Evolutionary conservation across 2,329 filamentous ascomycete species (phyloP).

Genomic region (Phyllosticta citrichinensis): DNA sequence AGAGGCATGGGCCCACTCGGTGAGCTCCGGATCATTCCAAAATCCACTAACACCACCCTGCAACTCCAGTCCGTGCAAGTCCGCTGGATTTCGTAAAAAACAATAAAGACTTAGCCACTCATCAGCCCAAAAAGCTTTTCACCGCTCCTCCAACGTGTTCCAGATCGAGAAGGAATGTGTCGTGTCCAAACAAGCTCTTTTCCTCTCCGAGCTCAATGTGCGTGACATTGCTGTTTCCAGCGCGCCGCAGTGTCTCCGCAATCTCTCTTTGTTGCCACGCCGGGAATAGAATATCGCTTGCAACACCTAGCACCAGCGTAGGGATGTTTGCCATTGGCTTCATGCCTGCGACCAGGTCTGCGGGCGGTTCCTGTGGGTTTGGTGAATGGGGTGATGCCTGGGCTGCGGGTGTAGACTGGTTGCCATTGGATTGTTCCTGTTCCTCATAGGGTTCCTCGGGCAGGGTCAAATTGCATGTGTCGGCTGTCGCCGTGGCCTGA

Average conservation of each 20-base stretch:
- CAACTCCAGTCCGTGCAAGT: constrained; percentile 10
- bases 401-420: not conserved
- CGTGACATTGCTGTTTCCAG: constrained; percentile 70
- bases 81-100: not conserved
- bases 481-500: constrained; percentile 19
- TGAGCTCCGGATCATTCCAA: constrained; percentile 7
- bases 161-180: constrained; percentile 88
- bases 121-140: constrained; percentile 62
- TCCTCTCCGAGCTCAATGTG: constrained; percentile 92
- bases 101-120: not conserved
- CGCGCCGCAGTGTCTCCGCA: constrained; percentile 66
- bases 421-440: constrained; percentile 44
- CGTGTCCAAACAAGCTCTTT: constrained; percentile 88
- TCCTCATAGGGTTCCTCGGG: constrained; percentile 82
- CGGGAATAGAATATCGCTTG: constrained; percentile 92
- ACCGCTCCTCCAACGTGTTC: constrained; percentile 84
- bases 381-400: not conserved
- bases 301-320: constrained; percentile 83
- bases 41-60: constrained; percentile 4
- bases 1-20: constrained; percentile 2
- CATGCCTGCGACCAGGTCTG: constrained; percentile 71
- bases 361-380: constrained; percentile 50
- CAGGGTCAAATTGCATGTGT: constrained; percentile 69
- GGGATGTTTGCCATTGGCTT: constrained; percentile 63
- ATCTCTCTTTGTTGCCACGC: constrained; percentile 97